Evolutionary conservation across 768 basidiomycete species (phyloP).

Genomic region (Auricularia sp.): DNA sequence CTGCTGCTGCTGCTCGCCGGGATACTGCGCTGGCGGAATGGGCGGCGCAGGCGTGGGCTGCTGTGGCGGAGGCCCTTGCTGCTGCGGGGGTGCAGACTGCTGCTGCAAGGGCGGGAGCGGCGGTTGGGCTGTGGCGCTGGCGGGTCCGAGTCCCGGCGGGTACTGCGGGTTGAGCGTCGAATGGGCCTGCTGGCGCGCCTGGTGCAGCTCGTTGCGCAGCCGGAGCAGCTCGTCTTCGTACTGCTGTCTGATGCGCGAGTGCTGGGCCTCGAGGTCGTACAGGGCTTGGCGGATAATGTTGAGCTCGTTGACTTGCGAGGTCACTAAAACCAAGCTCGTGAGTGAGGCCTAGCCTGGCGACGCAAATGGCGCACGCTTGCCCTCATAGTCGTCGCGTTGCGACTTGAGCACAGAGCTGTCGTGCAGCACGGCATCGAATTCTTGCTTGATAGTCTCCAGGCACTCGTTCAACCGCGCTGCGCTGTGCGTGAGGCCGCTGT

Average conservation of each 20-base stretch:
- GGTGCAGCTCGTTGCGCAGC: constrained; percentile 58
- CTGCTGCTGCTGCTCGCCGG: constrained; percentile 9
- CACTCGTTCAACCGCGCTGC: constrained; percentile 56
- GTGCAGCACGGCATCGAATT: constrained; percentile 66
- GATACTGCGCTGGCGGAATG: constrained; percentile 1
- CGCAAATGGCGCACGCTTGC: constrained; percentile 52
- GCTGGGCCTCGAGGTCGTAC: constrained; percentile 85
- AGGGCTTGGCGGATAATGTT: constrained; percentile 81
- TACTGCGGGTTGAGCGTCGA: constrained; percentile 9
- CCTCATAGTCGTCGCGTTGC: constrained; percentile 85
- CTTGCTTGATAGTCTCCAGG: constrained; percentile 70
- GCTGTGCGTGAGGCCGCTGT: constrained; percentile 17
- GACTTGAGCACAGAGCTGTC: constrained; percentile 59
- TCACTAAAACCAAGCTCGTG: constrained; percentile 33
- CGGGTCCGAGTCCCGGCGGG: constrained; percentile 17
- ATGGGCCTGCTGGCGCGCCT: constrained; percentile 28
- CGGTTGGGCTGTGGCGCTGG: constrained; percentile 17
- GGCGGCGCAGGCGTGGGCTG: constrained; percentile 11
- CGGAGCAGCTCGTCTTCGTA: constrained; percentile 78
- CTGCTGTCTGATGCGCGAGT: constrained; percentile 73
- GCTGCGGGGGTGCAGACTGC: too few relatives aligned
- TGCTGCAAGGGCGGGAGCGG: not conserved
- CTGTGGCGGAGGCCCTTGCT: constrained; percentile 6
- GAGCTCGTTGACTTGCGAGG: constrained; percentile 79
- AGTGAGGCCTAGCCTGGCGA: constrained; percentile 31